Base-by-base conservation (phyloP, 768 basidiomycete genomes). In the Kwoniella dejecticola region DNA sequence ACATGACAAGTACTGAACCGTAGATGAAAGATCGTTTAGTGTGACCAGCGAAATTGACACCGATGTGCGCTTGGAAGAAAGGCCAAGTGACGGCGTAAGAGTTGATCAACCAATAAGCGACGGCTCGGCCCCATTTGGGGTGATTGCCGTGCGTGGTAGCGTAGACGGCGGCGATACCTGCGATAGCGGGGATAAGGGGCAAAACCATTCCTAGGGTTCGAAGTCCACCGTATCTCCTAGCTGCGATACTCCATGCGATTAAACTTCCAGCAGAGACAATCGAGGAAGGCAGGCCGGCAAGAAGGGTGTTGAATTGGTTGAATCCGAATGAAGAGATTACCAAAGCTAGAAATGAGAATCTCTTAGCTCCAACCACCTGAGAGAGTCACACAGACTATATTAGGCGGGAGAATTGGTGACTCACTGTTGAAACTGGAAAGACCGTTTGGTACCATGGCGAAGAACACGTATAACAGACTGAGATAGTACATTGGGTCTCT, bases 371-470 rank as follows among this genome's bases (percentile, higher is more conserved):
- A 38, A 17, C 8, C 10, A 11, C 45, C 10, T 46, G 21, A 17
- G n/a, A n/a, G n/a, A n/a, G n/a, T n/a, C n/a, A n/a, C n/a, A n/a
- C n/a, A n/a, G n/a, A n/a, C n/a, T n/a, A n/a, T n/a, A n/a, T n/a
- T n/a, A n/a, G n/a, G n/a, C n/a, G n/a, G n/a, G n/a, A n/a, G n/a
- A n/a, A n/a, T n/a, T n/a, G n/a, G n/a, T n/a, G 2, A 63, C 62
- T 57, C 42, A 63, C 62, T 64, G 52, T 64, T 64, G 57, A 64
- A 64, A 49, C 63, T 64, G 10, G 63, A 64, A 40, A 64, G 48
- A 38, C 63, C 63, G 45, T 64, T 64, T 19, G 63, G 63, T 13
- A 64, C 63, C 41, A 52, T 64, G 2, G 57, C 41, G 40, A 64
- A 42, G 52, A 64, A 64, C 1, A 53, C 31, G 36, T 59, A 64